phyloP scores from a whole-genome alignment of 2,329 filamentous ascomycete species.

The Plectosphaerella cucumerina region DNA sequence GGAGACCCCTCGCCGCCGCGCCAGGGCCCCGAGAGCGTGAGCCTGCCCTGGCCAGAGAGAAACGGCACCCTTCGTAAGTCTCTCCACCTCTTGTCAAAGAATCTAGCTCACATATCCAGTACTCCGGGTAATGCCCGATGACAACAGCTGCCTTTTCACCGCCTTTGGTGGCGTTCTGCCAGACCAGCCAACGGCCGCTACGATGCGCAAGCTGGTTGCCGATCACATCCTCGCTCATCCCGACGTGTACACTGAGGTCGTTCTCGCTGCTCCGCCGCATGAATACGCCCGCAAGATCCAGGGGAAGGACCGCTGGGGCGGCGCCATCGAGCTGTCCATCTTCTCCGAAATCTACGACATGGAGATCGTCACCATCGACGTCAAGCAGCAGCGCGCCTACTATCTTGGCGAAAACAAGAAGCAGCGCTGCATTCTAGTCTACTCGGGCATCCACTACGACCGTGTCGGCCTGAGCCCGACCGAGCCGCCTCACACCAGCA shows the following conservation, averaged over 20 bases:
- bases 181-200: constrained; percentile 37
- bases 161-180: constrained; percentile 81
- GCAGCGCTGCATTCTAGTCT: constrained; percentile 74
- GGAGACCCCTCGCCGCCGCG: constrained; percentile 6
- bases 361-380: constrained; percentile 82
- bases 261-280: constrained; percentile 68
- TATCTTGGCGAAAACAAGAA: constrained; percentile 72
- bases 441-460: constrained; percentile 93
- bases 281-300: constrained; percentile 82
- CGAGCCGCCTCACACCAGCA: constrained; percentile 48
- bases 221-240: constrained; percentile 72
- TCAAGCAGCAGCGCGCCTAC: constrained; percentile 38
- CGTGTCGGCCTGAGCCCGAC: constrained; percentile 72
- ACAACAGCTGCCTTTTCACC: constrained; percentile 92
- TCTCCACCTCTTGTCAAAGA: not conserved
- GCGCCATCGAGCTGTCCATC: constrained; percentile 84
- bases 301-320: constrained; percentile 80
- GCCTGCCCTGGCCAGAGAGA: constrained; percentile 44
- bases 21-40: constrained; percentile 24
- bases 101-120: constrained; percentile 37
- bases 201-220: constrained; percentile 73
- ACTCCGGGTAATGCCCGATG: constrained; percentile 91
- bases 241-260: constrained; percentile 67
- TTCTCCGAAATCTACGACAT: constrained; percentile 80
- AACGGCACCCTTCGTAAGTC: constrained; percentile 46